Evolutionary conservation across 345 rosid species (phyloP), one percentile per base, ranked within the genome.

Genomic region (Eucalyptus cloeziana): DNA sequence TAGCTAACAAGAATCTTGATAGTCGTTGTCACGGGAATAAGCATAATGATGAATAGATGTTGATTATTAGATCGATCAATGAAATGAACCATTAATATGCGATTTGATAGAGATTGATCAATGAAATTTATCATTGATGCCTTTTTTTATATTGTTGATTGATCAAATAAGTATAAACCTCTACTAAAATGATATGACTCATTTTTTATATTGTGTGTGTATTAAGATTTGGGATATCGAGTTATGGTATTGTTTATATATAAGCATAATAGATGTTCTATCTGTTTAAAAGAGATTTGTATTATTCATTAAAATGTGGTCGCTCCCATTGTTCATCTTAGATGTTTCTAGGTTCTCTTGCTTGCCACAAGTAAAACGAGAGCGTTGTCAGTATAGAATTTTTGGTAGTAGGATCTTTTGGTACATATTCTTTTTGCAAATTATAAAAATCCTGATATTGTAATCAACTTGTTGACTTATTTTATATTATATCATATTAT

Each of bases 341-440:
- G 5, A 56, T 56, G 62, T 24, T 56, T 56, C 24, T 24, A 56
- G 30, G 30, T 56, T 62, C 33, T 62, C 14, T 0, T 12, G 6
- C 14, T 60, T 5, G 67, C n/a, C 16, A 60, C 67, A 60, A 60
- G 14, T 60, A 60, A 27, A 60, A 60, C 4, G 8, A 60, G 31
- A 62, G 33, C 0, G 0, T 0, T 12, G 2, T 6, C 1, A 6
- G 0, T 3, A 6, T 13, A 27, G 31, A 60, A 60, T 12, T 60
- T 60, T 62, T 12, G 4, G 2, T 12, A 27, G 30, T 56, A 27
- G 16, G 69, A 62, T 27, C 16, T 62, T 62, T 12, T 27, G 16
- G 10, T 52, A 52, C 58, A 19, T 52, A 52, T 52, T 52, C 19
- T 19, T 52, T 52, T 52, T 52, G 58, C 1, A 0, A 52, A 52